Evolutionary conservation across 495 filamentous ascomycete species (phyloP).

Genomic region (Articulospora tetracladia): DNA sequence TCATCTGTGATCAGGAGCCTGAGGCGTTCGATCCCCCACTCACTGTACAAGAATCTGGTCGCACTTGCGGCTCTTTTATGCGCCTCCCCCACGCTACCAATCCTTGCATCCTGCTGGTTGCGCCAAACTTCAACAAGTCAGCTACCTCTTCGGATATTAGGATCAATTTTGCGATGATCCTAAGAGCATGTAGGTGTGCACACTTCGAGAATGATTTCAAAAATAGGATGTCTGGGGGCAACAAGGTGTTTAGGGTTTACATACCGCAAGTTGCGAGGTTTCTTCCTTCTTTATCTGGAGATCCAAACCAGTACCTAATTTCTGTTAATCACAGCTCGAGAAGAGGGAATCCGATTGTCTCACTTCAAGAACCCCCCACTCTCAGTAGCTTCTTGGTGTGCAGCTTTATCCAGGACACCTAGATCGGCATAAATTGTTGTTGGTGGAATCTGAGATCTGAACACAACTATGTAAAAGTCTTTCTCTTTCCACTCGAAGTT

Average conservation of each 20-base stretch:
- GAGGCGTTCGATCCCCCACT: conserved; percentile 62
- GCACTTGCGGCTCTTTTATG: conserved; percentile 49
- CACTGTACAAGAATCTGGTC: conserved; percentile 47
- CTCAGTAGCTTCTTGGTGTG: conserved; percentile 70
- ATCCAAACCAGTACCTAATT: conserved; percentile 74
- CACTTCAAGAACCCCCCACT: conserved; percentile 82
- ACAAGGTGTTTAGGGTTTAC: neutral
- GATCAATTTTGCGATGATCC: neutral
- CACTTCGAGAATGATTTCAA: too few species aligned
- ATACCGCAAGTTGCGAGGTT: conserved; percentile 67
- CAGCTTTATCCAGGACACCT: conserved; percentile 63
- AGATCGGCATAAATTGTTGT: conserved; percentile 59
- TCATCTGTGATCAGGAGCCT: conserved; percentile 55
- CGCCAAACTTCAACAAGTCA: conserved; percentile 53
- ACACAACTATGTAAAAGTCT: conserved; percentile 78
- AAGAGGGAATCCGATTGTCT: conserved; percentile 21
- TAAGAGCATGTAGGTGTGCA: too few species aligned
- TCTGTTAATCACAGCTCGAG: conserved; percentile 22
- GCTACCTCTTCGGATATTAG: neutral
- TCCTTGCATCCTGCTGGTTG: conserved; percentile 61
- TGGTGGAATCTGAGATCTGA: conserved; percentile 65
- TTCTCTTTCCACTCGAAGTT: conserved; percentile 57
- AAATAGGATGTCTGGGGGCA: too few species aligned
- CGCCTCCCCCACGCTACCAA: conserved; percentile 59
- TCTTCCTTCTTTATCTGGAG: conserved; percentile 55